These are phyloP conservation scores for Colletotrichum sp. DNA, from an alignment of 2,329 filamentous ascomycete genomes.

Conservation along the genomic window DNA sequence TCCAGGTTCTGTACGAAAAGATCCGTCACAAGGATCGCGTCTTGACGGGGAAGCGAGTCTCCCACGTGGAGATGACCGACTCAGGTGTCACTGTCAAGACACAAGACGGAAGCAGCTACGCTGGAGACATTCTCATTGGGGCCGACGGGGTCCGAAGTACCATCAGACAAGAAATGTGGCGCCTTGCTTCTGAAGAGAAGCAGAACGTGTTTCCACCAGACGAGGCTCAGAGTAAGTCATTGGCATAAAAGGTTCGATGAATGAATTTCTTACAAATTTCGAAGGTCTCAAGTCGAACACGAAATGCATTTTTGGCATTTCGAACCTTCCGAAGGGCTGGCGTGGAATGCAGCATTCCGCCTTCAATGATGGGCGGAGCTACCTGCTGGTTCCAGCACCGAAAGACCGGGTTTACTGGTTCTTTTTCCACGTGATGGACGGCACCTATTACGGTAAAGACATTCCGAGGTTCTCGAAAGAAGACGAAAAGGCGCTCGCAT, in stretches of 20 bases:
- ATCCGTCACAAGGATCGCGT: conserved; percentile 31
- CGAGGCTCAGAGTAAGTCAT: conserved; percentile 15
- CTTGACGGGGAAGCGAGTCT: conserved; percentile 11
- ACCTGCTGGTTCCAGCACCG: conserved; percentile 14
- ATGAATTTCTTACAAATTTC: background rate
- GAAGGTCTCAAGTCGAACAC: background rate
- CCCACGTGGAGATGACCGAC: background rate
- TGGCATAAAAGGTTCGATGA: too few relatives aligned
- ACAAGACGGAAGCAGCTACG: conserved; percentile 29
- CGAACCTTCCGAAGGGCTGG: conserved; percentile 22
- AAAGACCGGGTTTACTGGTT: conserved; percentile 38
- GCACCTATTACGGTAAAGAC: conserved; percentile 28
- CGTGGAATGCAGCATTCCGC: background rate
- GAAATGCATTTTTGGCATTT: conserved; percentile 42
- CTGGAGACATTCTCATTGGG: conserved; percentile 40
- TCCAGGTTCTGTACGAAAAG: conserved; percentile 36
- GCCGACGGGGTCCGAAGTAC: conserved; percentile 45
- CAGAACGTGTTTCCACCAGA: background rate
- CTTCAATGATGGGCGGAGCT: background rate
- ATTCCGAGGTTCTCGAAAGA: conserved; percentile 36
- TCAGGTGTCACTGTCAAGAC: conserved; percentile 30
- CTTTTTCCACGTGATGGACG: conserved; percentile 32
- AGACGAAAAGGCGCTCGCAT: conserved; percentile 31
- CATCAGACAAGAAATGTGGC: conserved; percentile 33
- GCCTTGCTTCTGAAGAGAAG: conserved; percentile 3